These are phyloP conservation scores for Eustoma russellianum DNA, from an alignment of 257 asterid species.

Conservation along the genomic window DNA sequence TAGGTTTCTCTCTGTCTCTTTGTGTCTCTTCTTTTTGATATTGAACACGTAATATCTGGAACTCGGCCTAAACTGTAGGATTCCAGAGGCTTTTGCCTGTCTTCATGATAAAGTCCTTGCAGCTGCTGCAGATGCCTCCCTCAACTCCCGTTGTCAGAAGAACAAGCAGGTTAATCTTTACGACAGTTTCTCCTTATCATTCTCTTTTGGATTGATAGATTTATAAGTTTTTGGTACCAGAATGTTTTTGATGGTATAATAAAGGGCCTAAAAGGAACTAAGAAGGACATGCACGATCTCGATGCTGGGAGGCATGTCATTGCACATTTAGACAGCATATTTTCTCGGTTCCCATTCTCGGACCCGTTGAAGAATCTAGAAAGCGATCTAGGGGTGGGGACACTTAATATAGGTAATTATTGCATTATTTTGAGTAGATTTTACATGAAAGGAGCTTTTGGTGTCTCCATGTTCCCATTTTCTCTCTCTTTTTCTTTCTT, in stretches of 20 bases:
- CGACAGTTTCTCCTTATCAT: constrained; percentile 7
- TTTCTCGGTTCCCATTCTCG: constrained; percentile 91
- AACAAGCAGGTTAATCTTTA: constrained; percentile 41
- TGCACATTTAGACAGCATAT: constrained; percentile 61
- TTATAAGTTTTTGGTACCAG: constrained; percentile 31
- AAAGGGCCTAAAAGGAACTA: constrained; percentile 73
- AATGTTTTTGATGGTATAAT: constrained; percentile 55
- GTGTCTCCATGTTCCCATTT: too few relatives aligned
- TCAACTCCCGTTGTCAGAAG: constrained; percentile 39
- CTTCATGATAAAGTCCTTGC: constrained; percentile 70
- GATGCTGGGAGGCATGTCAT: constrained; percentile 46
- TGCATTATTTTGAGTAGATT: too few relatives aligned
- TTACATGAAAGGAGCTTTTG: too few relatives aligned
- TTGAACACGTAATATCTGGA: background rate
- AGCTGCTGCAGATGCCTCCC: constrained; percentile 50
- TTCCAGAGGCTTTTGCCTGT: constrained; percentile 52
- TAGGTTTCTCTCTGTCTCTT: constrained; percentile 41
- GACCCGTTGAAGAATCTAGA: constrained; percentile 22
- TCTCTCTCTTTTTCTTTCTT: background rate
- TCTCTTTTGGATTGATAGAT: constrained; percentile 10
- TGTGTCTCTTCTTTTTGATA: constrained; percentile 1
- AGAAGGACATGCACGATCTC: constrained; percentile 25
- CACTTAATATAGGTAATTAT: constrained; percentile 51
- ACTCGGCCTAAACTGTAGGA: constrained; percentile 23
- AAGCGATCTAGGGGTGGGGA: constrained; percentile 34